Conservation (phyloP, 2,329 filamentous ascomycete species). For the Colletotrichum agaves region DNA sequence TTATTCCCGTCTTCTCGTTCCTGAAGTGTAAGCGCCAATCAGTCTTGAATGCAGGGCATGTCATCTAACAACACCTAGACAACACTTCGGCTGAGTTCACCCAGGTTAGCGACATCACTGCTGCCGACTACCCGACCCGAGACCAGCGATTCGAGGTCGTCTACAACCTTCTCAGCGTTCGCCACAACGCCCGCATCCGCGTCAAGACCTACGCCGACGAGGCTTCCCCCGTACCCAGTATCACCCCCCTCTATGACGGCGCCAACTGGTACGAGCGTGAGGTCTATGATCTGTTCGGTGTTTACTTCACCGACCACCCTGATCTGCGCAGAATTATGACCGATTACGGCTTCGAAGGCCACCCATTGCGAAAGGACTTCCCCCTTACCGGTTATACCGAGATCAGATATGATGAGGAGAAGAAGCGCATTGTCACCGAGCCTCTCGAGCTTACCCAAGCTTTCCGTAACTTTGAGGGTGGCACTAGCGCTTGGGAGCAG, state of each 20-base stretch:
- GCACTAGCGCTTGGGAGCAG: constrained; percentile 76
- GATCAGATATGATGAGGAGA: constrained; percentile 98
- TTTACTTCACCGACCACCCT: constrained; percentile 95
- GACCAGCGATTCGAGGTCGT: constrained; percentile 97
- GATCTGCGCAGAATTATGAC: constrained; percentile 99
- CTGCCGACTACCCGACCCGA: constrained; percentile 94
- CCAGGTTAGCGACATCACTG: constrained; percentile 90
- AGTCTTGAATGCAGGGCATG: background rate
- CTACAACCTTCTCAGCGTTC: constrained; percentile 95
- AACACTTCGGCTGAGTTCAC: constrained; percentile 98
- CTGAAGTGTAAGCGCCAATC: constrained; percentile 72
- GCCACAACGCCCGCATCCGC: constrained; percentile 95
- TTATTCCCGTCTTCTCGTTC: constrained; percentile 93
- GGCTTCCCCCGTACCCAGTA: constrained; percentile 89
- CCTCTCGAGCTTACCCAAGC: constrained; percentile 97
- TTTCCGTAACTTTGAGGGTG: constrained; percentile 97
- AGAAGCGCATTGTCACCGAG: constrained; percentile 99
- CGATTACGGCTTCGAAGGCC: constrained; percentile 98
- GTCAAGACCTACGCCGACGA: constrained; percentile 99
- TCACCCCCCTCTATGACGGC: constrained; percentile 88
- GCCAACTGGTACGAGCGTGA: constrained; percentile 99
- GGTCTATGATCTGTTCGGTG: constrained; percentile 96
- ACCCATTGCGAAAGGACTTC: constrained; percentile 97
- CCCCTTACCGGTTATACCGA: constrained; percentile 98
- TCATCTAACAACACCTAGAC: constrained; percentile 59